Conservation (phyloP, 2,329 filamentous ascomycete genomes). For the Leptographium radiaticola region DNA sequence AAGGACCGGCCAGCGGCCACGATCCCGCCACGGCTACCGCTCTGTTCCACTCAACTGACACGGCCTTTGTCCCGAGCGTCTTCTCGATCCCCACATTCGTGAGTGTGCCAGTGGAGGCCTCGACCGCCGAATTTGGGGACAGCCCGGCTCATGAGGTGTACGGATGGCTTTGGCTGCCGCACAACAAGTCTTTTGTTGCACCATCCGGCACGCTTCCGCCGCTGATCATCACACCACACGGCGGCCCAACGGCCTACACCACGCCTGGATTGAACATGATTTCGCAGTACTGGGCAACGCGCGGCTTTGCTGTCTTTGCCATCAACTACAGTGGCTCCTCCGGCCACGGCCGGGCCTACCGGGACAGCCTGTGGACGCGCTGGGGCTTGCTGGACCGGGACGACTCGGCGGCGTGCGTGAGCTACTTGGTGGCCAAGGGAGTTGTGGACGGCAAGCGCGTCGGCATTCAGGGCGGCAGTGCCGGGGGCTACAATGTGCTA, state of each 20-base stretch:
- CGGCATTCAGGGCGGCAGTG: conserved; percentile 26
- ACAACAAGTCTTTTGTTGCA: conserved; percentile 28
- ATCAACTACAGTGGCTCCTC: conserved; percentile 41
- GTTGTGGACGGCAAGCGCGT: conserved; percentile 4
- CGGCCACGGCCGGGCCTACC: conserved; percentile 36
- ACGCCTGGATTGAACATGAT: conserved; percentile 29
- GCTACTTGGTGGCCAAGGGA: conserved; percentile 22
- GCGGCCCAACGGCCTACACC: conserved; percentile 33
- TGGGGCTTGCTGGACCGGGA: conserved; percentile 39
- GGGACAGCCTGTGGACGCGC: conserved; percentile 31
- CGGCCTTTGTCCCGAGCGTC: conserved; percentile 15
- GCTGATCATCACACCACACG: conserved; percentile 35
- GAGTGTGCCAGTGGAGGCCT: conserved; percentile 3
- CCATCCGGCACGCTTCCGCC: conserved; percentile 28
- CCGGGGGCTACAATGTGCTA: conserved; percentile 41
- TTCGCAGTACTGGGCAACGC: conserved; percentile 38
- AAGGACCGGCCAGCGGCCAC: conserved; percentile 6
- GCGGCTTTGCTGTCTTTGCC: conserved; percentile 36
- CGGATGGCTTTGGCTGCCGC: conserved; percentile 35
- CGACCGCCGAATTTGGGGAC: conserved; percentile 1
- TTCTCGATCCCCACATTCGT: conserved; percentile 24
- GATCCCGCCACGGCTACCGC: background rate
- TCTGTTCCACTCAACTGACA: conserved; percentile 22
- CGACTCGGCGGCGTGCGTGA: conserved; percentile 33
- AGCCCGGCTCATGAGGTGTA: conserved; percentile 20